phyloP scores from a whole-genome alignment of 352 stramenopile species.

The Phytophthora ohioensis region DNA sequence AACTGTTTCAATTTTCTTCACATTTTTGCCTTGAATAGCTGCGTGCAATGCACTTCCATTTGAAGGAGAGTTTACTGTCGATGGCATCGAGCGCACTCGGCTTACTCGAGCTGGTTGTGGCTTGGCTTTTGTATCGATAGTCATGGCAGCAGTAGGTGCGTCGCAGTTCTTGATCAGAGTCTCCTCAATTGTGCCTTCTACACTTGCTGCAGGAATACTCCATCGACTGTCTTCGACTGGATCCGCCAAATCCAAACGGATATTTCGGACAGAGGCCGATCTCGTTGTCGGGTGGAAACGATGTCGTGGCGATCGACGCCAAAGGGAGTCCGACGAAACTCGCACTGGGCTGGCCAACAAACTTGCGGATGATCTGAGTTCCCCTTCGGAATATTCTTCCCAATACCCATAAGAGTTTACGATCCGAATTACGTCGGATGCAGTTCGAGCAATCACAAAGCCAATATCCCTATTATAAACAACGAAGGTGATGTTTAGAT shows the following conservation, averaged over 20 bases:
- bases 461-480: conserved; percentile 60
- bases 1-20: conserved; percentile 28
- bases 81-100: conserved; percentile 22
- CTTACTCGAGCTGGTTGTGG: conserved; percentile 9
- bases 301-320: conserved; percentile 44
- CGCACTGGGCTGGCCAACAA: conserved; percentile 38
- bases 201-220: not conserved
- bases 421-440: conserved; percentile 64
- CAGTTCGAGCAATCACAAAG: conserved; percentile 65
- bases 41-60: conserved; percentile 24
- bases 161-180: conserved; percentile 2
- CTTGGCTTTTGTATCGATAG: conserved; percentile 2
- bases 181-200: conserved; percentile 14
- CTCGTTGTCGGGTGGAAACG: conserved; percentile 36
- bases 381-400: conserved; percentile 30
- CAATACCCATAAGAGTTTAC: conserved; percentile 64
- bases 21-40: conserved; percentile 26
- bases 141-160: not conserved
- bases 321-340: conserved; percentile 51
- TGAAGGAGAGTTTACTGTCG: conserved; percentile 7
- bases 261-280: conserved; percentile 35
- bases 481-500: not conserved
- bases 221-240: conserved; percentile 8
- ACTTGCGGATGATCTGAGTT: conserved; percentile 18
- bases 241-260: conserved; percentile 30